A percentile compares a stretch with the other conserved stretches of the same genome.
Evolutionary conservation across 345 rosid genomes (phyloP).

Genomic region (Stellera chamaejasme): DNA sequence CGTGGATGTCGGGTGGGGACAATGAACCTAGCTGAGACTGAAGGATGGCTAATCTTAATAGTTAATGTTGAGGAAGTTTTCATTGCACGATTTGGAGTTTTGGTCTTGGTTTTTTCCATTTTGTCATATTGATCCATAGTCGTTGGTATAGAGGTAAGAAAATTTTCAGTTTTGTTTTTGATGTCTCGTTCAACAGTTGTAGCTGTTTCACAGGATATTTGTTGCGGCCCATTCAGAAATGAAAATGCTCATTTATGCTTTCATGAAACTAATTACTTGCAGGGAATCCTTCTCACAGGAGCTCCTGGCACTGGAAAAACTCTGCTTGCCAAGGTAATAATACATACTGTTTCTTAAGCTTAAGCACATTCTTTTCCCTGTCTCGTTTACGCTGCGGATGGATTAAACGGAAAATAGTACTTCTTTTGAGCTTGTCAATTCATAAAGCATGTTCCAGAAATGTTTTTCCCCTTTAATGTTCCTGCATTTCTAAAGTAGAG

Average conservation of each 20-base stretch:
- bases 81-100: no score
- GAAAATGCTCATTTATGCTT: no score
- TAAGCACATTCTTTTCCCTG: not conserved
- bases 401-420: no score
- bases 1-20: not conserved
- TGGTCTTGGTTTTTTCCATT: not conserved
- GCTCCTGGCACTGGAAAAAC: constrained; percentile 99
- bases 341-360: not conserved
- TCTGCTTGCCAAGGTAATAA: constrained; percentile 82
- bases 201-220: no score
- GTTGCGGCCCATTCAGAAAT: no score
- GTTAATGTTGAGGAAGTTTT: no score
- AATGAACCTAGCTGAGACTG: not conserved
- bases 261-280: constrained; percentile 10
- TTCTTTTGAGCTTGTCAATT: no score
- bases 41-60: not conserved
- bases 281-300: constrained; percentile 99
- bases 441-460: no score
- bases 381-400: no score
- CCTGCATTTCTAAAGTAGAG: no score
- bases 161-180: constrained; percentile 1
- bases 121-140: not conserved
- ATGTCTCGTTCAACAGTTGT: not conserved
- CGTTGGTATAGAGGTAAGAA: not conserved
- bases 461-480: no score